Conservation (phyloP, 1,284 basidiomycete genomes). For the Apiotrichum gracile region DNA sequence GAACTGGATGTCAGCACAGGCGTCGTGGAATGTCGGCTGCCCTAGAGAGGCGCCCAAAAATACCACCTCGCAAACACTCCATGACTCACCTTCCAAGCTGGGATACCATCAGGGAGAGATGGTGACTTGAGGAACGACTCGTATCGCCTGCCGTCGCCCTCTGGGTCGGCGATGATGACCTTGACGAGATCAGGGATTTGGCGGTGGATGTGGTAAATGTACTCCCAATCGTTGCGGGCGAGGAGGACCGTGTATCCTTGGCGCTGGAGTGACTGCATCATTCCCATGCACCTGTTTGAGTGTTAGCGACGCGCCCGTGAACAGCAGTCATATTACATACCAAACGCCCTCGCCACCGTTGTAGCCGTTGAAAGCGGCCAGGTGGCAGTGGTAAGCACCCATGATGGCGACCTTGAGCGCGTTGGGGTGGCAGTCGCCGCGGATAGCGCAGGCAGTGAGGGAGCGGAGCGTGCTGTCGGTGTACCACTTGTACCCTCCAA, state of each 20-base stretch:
- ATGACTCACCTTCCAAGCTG: constrained; percentile 30
- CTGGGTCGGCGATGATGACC: constrained; percentile 13
- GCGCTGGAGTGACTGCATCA: constrained; percentile 12
- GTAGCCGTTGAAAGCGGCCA: too few species aligned
- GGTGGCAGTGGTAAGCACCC: too few species aligned
- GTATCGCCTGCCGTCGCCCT: constrained; percentile 3
- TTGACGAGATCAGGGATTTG: constrained; percentile 22
- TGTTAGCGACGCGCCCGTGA: too few species aligned
- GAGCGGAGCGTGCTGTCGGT: too few species aligned
- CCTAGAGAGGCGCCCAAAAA: too few species aligned
- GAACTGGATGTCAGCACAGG: constrained; percentile 6
- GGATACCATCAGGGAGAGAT: constrained; percentile 19
- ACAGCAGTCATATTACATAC: too few species aligned
- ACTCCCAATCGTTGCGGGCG: constrained; percentile 21
- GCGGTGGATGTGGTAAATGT: constrained; percentile 22
- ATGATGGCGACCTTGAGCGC: too few species aligned
- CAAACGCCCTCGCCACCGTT: too few species aligned
- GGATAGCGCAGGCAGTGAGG: too few species aligned
- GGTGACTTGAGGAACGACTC: constrained; percentile 2
- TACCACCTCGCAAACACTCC: too few species aligned
- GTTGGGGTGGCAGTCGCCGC: too few species aligned
- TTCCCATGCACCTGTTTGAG: constrained; percentile 10
- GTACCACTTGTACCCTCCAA: too few species aligned
- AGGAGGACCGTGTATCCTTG: constrained; percentile 24
- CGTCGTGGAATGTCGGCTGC: neutral